phyloP scores from a whole-genome alignment of 2,329 filamentous ascomycete species.

The Sordariomycetes sp. region DNA sequence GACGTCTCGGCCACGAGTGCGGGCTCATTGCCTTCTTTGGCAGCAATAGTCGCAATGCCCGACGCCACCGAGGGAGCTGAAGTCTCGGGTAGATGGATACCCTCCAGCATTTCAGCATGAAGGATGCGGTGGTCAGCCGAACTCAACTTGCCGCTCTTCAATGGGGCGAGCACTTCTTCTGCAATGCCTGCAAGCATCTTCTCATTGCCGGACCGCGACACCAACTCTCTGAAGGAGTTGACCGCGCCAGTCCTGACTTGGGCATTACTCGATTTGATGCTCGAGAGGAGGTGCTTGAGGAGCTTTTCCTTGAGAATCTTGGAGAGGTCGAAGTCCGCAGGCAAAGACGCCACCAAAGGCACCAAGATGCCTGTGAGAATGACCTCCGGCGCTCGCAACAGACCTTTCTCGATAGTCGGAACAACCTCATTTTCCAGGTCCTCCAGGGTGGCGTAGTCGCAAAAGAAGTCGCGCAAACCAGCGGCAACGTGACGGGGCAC shows the following conservation, averaged over 20 bases:
- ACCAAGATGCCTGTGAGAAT: constrained; percentile 72
- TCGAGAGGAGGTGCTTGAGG: constrained; percentile 80
- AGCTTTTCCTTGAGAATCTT: constrained; percentile 61
- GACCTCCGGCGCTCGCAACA: constrained; percentile 84
- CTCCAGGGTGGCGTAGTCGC: constrained; percentile 59
- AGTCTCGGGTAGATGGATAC: constrained; percentile 48
- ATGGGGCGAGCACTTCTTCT: constrained; percentile 67
- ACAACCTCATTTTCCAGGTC: constrained; percentile 70
- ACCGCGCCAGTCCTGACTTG: constrained; percentile 68
- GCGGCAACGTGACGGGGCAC: constrained; percentile 64
- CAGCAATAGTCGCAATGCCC: constrained; percentile 57
- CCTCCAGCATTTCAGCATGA: constrained; percentile 71
- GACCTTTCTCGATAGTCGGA: constrained; percentile 77
- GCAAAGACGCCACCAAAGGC: constrained; percentile 62
- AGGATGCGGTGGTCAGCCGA: constrained; percentile 76
- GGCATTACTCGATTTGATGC: constrained; percentile 81
- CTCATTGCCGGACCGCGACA: constrained; percentile 49
- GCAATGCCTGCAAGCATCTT: constrained; percentile 55
- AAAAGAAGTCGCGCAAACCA: constrained; percentile 76
- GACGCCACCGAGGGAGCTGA: constrained; percentile 59
- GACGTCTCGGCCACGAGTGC: constrained; percentile 69
- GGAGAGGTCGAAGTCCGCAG: constrained; percentile 66
- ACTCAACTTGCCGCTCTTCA: constrained; percentile 78
- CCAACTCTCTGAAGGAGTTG: constrained; percentile 63
- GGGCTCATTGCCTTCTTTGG: constrained; percentile 82